phyloP scores from a whole-genome alignment of 2,329 filamentous ascomycete genomes.

The Diaporthe batatas region DNA sequence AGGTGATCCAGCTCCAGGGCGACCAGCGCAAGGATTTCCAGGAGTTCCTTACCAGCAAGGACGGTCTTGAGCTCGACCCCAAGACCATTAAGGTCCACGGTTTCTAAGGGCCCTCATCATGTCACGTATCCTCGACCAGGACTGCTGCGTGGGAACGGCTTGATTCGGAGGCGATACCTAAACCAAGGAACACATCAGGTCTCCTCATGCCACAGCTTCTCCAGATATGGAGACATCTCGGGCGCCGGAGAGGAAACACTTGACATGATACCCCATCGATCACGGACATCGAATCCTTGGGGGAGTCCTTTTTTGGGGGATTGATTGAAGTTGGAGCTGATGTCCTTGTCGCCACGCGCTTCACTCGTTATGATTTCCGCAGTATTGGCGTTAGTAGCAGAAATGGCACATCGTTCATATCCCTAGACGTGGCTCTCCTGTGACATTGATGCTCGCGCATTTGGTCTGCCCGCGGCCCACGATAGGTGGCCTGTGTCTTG shows the following conservation, averaged over 20 bases:
- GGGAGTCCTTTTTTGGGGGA: constrained; percentile 34
- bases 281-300: constrained; percentile 27
- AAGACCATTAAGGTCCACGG: constrained; percentile 93
- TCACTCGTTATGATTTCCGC: constrained; percentile 39
- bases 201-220: constrained; percentile 39
- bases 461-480: background rate
- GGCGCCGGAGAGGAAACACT: constrained; percentile 33
- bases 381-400: constrained; percentile 36
- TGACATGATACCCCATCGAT: constrained; percentile 40
- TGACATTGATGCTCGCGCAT: background rate
- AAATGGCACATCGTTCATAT: constrained; percentile 40
- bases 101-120: constrained; percentile 44
- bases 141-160: constrained; percentile 33
- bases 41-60: constrained; percentile 97
- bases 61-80: constrained; percentile 91
- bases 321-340: constrained; percentile 35
- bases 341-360: constrained; percentile 28
- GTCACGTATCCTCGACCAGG: constrained; percentile 35
- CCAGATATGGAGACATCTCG: constrained; percentile 40
- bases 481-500: background rate
- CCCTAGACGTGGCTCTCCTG: background rate
- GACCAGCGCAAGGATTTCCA: constrained; percentile 99
- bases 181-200: constrained; percentile 38
- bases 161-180: constrained; percentile 36
- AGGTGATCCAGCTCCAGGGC: constrained; percentile 99